These are phyloP conservation scores for Xylaria sp. DNA, from an alignment of 2,329 filamentous ascomycete species.

Conservation along the genomic window DNA sequence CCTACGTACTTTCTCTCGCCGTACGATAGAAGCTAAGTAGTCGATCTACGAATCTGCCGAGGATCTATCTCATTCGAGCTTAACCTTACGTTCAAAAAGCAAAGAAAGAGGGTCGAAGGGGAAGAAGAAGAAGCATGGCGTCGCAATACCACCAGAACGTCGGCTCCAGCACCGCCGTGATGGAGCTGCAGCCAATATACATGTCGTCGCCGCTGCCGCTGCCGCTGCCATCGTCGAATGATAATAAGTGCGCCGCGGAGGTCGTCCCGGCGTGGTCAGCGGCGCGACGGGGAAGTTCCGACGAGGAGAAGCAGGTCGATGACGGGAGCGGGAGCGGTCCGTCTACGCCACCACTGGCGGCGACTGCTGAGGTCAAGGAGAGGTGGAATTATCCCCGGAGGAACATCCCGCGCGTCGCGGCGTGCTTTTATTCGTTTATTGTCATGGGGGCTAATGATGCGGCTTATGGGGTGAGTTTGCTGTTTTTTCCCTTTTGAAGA, in stretches of 20 bases:
- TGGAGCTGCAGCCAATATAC: constrained; percentile 30
- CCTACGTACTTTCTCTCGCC: no score
- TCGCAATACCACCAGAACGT: constrained; percentile 23
- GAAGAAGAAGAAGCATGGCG: constrained; percentile 21
- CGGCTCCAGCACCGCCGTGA: constrained; percentile 33
- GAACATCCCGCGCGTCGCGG: constrained; percentile 61
- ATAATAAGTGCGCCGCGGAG: constrained; percentile 12
- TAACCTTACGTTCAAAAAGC: not conserved
- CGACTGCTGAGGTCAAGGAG: constrained; percentile 49
- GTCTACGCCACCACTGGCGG: constrained; percentile 36
- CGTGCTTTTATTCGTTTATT: constrained; percentile 68
- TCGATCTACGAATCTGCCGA: not conserved
- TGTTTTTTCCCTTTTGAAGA: constrained; percentile 8
- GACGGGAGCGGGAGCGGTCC: constrained; percentile 19
- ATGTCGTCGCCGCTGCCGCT: constrained; percentile 1
- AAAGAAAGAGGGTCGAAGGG: not conserved
- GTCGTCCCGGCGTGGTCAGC: not conserved
- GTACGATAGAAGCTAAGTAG: no score
- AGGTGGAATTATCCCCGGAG: constrained; percentile 62
- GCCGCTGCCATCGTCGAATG: not conserved
- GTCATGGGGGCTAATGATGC: constrained; percentile 69
- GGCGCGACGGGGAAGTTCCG: constrained; percentile 24
- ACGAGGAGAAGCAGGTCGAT: constrained; percentile 36
- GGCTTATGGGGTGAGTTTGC: constrained; percentile 64
- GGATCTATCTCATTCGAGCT: not conserved